Evolutionary conservation across 2,329 filamentous ascomycete genomes (phyloP), one percentile per base, ranked within the genome.

Genomic region (Aureobasidium sp.): DNA sequence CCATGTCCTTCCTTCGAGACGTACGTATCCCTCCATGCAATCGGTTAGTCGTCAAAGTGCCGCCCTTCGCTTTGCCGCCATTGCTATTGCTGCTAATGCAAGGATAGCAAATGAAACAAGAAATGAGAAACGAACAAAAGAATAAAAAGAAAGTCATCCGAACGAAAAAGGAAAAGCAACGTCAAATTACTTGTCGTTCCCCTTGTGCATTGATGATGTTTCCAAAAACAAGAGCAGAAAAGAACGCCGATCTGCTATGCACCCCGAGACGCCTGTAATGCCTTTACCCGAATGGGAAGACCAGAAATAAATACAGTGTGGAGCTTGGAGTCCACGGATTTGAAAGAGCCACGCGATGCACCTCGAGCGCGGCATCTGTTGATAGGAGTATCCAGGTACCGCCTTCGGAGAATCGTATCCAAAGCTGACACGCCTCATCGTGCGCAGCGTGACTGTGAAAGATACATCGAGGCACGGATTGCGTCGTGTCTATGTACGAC

Each of bases 241-340:
- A 34, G 39, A 44, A 61, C 57, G 57, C 57, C 57, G 8, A 47
- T 51, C 46, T 61, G 57, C 57, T 61, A 61, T 61, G 57, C 57
- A 61, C 57, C 57, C 24, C 44, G 37, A 44, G 29, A 61, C 46
- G 57, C 57, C 57, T 24, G 46, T 50, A 32, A 51, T 61, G 47
- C 47, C 46, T 59, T 48, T 29, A 59, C 48, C 43, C 56, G 56
- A 29, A 48, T 50, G 46, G 39, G 34, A 60, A 26, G n/a, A 17
- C 36, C 48, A 27, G 20, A 60, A 61, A 61, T 52, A 26, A 36
- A 27, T 52, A 52, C 57, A 52, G 10, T 13, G 57, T 46, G 47
- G 36, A 34, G 8, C n/a, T 26, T 52, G 20, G n/a, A 8, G 24
- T n/a, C 44, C 55, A 44, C 32, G 12, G 8, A 10, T 34, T 37